A percentile compares a stretch with the other conserved stretches of the same genome.
Conservation (phyloP, 1,139 yeast species). For the Candida sojae region DNA sequence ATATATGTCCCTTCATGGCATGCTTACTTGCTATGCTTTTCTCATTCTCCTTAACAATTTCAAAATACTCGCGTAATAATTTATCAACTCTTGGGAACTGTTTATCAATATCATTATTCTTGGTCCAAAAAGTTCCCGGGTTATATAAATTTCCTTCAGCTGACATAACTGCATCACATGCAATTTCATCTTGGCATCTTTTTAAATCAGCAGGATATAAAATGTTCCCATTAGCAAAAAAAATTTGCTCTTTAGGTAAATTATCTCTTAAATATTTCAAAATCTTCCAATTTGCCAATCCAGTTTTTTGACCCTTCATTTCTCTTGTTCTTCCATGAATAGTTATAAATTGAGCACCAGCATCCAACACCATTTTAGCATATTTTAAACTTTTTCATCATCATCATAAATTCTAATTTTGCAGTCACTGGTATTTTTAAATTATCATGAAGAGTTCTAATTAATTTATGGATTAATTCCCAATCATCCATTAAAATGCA, state of each 20-base stretch:
- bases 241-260: constrained; percentile 79
- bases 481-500: constrained; percentile 97
- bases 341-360: constrained; percentile 95
- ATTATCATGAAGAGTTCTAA: constrained; percentile 70
- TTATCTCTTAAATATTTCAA: constrained; percentile 76
- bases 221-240: constrained; percentile 92
- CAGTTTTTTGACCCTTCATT: constrained; percentile 96
- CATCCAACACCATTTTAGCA: constrained; percentile 86
- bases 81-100: constrained; percentile 85
- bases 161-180: constrained; percentile 93
- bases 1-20: constrained; percentile 92
- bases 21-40: constrained; percentile 77
- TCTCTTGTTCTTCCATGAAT: constrained; percentile 96
- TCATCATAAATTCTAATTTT: constrained; percentile 87
- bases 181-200: constrained; percentile 62
- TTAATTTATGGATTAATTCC: constrained; percentile 75
- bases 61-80: constrained; percentile 83
- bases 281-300: constrained; percentile 90
- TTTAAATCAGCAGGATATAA: constrained; percentile 78
- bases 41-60: constrained; percentile 58
- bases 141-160: constrained; percentile 95
- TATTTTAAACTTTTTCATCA: constrained; percentile 81
- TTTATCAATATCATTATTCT: constrained; percentile 53
- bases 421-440: constrained; percentile 91
- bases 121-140: constrained; percentile 84